phyloP scores from a whole-genome alignment of 257 asterid species.

The Scutellaria baicalensis region DNA sequence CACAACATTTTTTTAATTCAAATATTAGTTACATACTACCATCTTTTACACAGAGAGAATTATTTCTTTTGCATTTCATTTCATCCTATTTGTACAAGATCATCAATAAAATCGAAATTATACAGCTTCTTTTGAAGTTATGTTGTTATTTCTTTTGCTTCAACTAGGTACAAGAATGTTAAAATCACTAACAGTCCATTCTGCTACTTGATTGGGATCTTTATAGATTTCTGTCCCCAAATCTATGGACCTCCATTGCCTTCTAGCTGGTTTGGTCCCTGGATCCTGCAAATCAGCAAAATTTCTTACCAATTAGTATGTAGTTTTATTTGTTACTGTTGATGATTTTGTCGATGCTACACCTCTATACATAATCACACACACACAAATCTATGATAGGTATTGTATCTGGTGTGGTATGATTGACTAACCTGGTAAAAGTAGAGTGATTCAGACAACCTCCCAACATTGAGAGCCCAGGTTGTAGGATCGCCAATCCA shows the following conservation, averaged over 20 bases:
- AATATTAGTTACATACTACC: neutral
- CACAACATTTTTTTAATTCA: slow-evolving; percentile 12
- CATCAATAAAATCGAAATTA: slow-evolving; percentile 3
- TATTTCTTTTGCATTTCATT: neutral
- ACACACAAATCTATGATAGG: neutral
- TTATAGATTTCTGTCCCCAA: slow-evolving; percentile 66
- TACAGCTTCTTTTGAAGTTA: neutral
- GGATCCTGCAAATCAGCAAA: slow-evolving; percentile 53
- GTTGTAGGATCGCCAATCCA: slow-evolving; percentile 66
- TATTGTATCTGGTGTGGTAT: neutral
- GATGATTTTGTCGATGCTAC: too few relatives aligned
- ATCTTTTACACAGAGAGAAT: neutral
- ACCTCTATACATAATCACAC: neutral
- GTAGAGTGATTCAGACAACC: slow-evolving; percentile 11
- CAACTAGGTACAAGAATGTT: slow-evolving; percentile 39
- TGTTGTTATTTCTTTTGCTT: neutral
- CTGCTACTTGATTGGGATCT: slow-evolving; percentile 63
- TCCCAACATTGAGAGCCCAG: slow-evolving; percentile 74
- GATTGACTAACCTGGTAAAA: slow-evolving; percentile 19
- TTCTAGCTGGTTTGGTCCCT: slow-evolving; percentile 49
- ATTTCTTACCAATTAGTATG: neutral
- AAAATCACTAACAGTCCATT: slow-evolving; percentile 83
- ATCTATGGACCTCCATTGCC: slow-evolving; percentile 65
- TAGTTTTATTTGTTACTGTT: too few relatives aligned
- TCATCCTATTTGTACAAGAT: neutral